A percentile compares a stretch with the other conserved stretches of the same genome.
phyloP scores from a whole-genome alignment of 1,139 yeast genomes.

The Zygoascus sp. region DNA sequence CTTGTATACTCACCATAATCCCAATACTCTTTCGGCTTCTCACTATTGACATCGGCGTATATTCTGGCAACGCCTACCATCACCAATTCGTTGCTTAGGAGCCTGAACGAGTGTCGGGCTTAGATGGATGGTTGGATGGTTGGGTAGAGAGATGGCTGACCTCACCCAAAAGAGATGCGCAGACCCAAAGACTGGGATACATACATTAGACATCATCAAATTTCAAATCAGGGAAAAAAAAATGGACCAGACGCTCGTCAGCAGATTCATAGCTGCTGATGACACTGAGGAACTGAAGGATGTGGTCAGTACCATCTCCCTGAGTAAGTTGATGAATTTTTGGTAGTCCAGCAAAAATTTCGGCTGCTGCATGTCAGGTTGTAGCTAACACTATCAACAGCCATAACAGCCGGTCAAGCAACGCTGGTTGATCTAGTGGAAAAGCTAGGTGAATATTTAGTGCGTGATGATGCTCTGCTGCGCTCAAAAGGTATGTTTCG shows the following conservation, averaged over 20 bases:
- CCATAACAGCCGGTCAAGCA: conserved; percentile 29
- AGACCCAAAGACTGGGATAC: too few relatives aligned
- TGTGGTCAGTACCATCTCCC: conserved; percentile 34
- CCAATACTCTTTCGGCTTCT: conserved; percentile 78
- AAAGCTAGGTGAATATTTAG: conserved; percentile 55
- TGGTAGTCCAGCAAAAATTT: too few relatives aligned
- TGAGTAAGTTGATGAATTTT: too few relatives aligned
- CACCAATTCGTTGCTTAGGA: conserved; percentile 38
- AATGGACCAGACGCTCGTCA: conserved; percentile 20
- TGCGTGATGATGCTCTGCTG: conserved; percentile 58
- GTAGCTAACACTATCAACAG: too few relatives aligned
- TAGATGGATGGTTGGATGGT: not conserved
- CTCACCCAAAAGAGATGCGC: too few relatives aligned
- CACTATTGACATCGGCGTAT: conserved; percentile 72
- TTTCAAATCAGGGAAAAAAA: not conserved
- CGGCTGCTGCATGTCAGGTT: too few relatives aligned
- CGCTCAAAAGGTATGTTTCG: conserved; percentile 37
- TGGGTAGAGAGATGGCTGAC: too few relatives aligned
- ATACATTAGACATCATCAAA: not conserved
- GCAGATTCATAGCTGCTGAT: conserved; percentile 33
- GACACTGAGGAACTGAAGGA: conserved; percentile 29
- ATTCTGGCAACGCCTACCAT: conserved; percentile 46
- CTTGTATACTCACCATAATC: conserved; percentile 54
- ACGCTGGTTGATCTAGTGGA: conserved; percentile 53
- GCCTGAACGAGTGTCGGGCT: not conserved